Evolutionary conservation across 352 stramenopile genomes (phyloP).

Genomic region (Nothophytophthora sp.): DNA sequence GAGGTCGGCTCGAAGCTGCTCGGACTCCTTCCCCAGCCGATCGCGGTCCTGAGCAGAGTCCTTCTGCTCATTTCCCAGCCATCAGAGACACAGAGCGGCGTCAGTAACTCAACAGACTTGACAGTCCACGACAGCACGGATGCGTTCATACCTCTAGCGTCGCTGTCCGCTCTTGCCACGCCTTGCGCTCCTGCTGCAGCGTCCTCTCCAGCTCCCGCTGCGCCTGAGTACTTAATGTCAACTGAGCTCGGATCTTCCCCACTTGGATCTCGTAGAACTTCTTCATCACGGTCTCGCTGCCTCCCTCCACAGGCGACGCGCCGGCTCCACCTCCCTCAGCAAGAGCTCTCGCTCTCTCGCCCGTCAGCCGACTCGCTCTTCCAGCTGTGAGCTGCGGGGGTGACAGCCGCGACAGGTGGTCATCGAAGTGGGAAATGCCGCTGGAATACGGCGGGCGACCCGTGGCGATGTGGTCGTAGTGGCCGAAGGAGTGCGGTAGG

Average conservation of each 20-base stretch:
- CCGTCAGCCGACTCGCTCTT: conserved; percentile 13
- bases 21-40: conserved; percentile 24
- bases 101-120: no score
- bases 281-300: conserved; percentile 52
- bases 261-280: conserved; percentile 85
- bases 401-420: conserved; percentile 36
- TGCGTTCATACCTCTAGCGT: conserved; percentile 25
- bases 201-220: conserved; percentile 53
- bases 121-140: no score
- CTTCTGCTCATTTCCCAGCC: conserved; percentile 5
- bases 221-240: conserved; percentile 42
- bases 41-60: conserved; percentile 9
- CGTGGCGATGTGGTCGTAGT: conserved; percentile 41
- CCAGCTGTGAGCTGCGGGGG: conserved; percentile 1
- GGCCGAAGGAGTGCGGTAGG: conserved; percentile 65
- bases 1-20: conserved; percentile 24
- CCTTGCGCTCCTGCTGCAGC: conserved; percentile 42
- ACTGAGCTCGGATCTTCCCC: conserved; percentile 68
- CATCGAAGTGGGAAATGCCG: conserved; percentile 57
- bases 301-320: conserved; percentile 1
- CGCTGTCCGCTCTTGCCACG: conserved; percentile 20
- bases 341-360: neutral
- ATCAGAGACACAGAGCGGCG: neutral
- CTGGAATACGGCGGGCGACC: conserved; percentile 8
- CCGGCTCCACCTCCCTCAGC: neutral